Evolutionary conservation across 2,329 filamentous ascomycete genomes (phyloP), one percentile per base, ranked within the genome.

Genomic region (Pezicula radicicola): DNA sequence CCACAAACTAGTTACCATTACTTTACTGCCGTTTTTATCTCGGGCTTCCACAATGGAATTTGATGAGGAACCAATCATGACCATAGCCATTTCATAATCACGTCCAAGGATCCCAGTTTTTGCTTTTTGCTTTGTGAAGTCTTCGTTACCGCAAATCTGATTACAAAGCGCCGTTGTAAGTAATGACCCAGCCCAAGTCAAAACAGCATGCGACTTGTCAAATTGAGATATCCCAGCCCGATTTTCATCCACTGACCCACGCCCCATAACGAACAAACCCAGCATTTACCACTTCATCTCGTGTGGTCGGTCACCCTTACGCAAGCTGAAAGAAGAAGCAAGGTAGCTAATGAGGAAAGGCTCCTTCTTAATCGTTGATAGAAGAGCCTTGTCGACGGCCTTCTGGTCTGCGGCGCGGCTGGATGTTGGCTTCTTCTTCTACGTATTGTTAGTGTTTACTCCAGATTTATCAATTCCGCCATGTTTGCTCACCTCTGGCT

Each of bases 301-400:
- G 82, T 99, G 94, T 79, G 94, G 94, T 88, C 93, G 92, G 85
- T 99, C 93, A 72, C 94, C 94, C 84, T 92, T 97, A 81, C 93
- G 89, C 78, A 99, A 87, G 86, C 89, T 95, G 89, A 99, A 99
- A 74, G 88, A 91, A 77, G 88, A 90, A 73, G 84, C 84, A 69
- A 99, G 90, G 86, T 99, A 99, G 80, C 87, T 90, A 74, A 85
- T 78, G 69, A 99, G 89, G 78, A 93, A 81, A 67, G 91, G 88
- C 77, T 96, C 91, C 87, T 97, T 97, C 89, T 97, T 97, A 84
- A 99, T 94, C 78, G 80, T 89, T 77, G 90, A 85, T 69, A 99
- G 79, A 72, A 99, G 81, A 66, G 91, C 86, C 88, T 97, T 96
- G 84, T 99, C 94, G 72, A 99, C 83, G 74, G 89, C 85, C 89